A percentile compares a stretch with the other conserved stretches of the same genome.
Conservation (phyloP, 148 eudicot genomes). For the Chenopodium album region DNA sequence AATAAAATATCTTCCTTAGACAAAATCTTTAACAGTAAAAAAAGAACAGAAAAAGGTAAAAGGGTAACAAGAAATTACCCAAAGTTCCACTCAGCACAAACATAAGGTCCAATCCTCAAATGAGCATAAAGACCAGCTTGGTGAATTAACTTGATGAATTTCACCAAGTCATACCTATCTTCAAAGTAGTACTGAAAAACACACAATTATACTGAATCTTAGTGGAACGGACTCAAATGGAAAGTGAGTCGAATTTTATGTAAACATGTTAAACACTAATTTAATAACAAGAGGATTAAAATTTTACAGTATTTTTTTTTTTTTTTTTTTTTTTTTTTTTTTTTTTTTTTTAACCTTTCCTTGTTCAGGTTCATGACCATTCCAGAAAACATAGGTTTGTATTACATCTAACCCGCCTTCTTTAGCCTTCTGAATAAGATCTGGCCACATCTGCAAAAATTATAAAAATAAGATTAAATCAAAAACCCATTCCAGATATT, state of each 20-base stretch:
- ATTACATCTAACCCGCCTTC: conserved; percentile 92
- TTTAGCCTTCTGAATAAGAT: conserved; percentile 85
- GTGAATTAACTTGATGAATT: conserved; percentile 70
- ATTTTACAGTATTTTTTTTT: conserved; percentile 1
- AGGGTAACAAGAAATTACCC: conserved; percentile 50
- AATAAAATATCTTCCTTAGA: neutral
- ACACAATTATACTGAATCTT: conserved; percentile 14
- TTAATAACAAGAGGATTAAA: neutral
- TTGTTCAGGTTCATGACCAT: conserved; percentile 92
- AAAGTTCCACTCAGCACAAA: conserved; percentile 97
- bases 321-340: conserved; percentile 24
- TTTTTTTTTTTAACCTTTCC: conserved; percentile 51
- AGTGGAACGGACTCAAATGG: neutral
- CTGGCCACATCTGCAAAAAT: conserved; percentile 84
- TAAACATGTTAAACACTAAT: neutral
- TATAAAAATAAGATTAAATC: neutral
- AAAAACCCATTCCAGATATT: conserved; percentile 13
- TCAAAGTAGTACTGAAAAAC: conserved; percentile 67
- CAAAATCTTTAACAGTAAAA: too few species aligned
- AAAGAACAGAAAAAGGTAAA: conserved; percentile 12
- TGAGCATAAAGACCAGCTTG: conserved; percentile 83
- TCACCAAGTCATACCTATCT: conserved; percentile 85
- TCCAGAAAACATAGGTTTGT: conserved; percentile 95
- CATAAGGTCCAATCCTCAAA: conserved; percentile 92
- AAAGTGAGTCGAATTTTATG: too few species aligned